Percentiles rank a stretch among this genome's conserved stretches.
Conservation (phyloP, 2,329 filamentous ascomycete species). For the Setomelanomma holmii region DNA sequence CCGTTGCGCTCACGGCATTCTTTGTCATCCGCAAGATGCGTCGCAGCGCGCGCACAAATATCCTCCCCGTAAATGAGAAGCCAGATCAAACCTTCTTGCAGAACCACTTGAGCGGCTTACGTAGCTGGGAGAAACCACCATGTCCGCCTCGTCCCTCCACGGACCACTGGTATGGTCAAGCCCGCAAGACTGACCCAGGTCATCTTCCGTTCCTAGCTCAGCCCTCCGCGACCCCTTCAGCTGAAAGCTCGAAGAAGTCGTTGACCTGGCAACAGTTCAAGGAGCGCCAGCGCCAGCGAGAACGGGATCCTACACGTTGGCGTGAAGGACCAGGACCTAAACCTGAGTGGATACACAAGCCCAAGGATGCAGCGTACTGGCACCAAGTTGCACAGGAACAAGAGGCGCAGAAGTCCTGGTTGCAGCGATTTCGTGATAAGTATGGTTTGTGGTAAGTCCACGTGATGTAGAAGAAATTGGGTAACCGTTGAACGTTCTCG, state of each 20-base stretch:
- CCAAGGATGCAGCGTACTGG: slow-evolving; percentile 5
- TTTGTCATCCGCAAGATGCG: background rate
- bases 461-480: too few relatives aligned
- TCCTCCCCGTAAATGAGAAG: background rate
- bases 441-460: background rate
- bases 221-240: background rate
- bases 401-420: slow-evolving; percentile 7
- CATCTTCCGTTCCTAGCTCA: slow-evolving; percentile 2
- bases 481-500: too few relatives aligned
- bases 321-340: too few relatives aligned
- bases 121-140: background rate
- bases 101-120: background rate
- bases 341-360: background rate
- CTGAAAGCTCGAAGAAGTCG: background rate
- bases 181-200: background rate
- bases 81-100: background rate
- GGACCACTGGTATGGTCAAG: background rate
- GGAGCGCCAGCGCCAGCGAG: slow-evolving; percentile 1
- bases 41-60: background rate
- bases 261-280: slow-evolving; percentile 2
- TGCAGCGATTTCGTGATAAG: background rate
- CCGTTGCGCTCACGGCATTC: background rate
- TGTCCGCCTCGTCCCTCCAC: background rate
- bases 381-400: slow-evolving; percentile 4
- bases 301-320: too few relatives aligned